Conservation (phyloP, 164 flowering plant genomes). For the Houttuynia cordata region DNA sequence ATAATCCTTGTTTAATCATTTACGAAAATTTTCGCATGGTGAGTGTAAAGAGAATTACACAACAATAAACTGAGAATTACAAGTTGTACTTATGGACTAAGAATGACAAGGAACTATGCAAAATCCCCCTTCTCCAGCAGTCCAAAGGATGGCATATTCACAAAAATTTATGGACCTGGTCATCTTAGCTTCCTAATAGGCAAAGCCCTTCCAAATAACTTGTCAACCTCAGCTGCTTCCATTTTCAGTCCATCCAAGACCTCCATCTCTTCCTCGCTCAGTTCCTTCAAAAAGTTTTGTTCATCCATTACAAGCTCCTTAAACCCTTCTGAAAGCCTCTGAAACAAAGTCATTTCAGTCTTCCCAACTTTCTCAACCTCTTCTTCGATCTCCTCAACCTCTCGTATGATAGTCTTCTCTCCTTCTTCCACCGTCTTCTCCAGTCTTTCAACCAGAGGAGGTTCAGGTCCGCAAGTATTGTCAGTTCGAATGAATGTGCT, state of each 20-base stretch:
- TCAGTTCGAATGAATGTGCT: constrained; percentile 61
- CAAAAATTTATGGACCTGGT: too few species aligned
- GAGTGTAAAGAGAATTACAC: too few species aligned
- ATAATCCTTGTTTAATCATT: too few species aligned
- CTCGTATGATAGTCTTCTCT: constrained; percentile 55
- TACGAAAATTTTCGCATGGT: too few species aligned
- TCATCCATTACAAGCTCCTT: constrained; percentile 56
- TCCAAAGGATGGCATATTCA: too few species aligned
- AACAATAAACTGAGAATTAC: too few species aligned
- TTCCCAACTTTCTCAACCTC: constrained; percentile 68
- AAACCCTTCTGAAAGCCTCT: constrained; percentile 59
- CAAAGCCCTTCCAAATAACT: constrained; percentile 63
- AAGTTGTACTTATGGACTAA: too few species aligned
- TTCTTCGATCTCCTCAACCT: constrained; percentile 75
- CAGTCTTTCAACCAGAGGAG: constrained; percentile 76
- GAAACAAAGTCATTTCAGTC: constrained; percentile 57
- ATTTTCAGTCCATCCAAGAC: constrained; percentile 51
- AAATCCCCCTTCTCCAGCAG: too few species aligned
- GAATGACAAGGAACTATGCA: too few species aligned
- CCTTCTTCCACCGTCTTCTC: constrained; percentile 90
- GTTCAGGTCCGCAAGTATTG: constrained; percentile 91
- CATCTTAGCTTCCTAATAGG: constrained; percentile 76
- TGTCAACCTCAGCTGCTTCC: constrained; percentile 81
- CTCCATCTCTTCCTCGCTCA: constrained; percentile 76
- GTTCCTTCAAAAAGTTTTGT: constrained; percentile 42